phyloP scores from a whole-genome alignment of 305 asterid genomes.

The Rubia balearica region DNA sequence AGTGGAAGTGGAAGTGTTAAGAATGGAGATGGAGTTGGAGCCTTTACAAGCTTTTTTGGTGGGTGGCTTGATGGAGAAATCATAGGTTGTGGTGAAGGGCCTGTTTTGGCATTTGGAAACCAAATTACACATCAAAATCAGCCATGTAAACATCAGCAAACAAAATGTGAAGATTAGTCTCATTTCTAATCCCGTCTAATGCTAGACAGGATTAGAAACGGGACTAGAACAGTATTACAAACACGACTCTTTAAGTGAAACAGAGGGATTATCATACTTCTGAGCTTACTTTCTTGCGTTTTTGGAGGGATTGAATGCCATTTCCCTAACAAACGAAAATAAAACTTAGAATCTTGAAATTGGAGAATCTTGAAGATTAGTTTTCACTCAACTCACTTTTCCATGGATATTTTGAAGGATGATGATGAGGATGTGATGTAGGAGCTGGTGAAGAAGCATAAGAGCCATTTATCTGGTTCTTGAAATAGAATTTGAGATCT shows the following conservation, averaged over 20 bases:
- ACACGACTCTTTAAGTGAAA: neutral
- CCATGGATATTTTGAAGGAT: conserved; percentile 30
- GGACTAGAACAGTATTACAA: neutral
- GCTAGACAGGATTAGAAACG: neutral
- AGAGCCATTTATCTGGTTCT: conserved; percentile 19
- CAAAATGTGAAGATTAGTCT: neutral
- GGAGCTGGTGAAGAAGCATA: conserved; percentile 29
- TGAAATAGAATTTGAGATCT: conserved; percentile 20
- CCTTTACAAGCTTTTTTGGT: conserved; percentile 21
- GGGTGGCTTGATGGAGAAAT: conserved; percentile 46
- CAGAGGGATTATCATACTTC: conserved; percentile 25
- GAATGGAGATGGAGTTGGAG: conserved; percentile 47
- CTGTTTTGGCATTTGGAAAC: conserved; percentile 29
- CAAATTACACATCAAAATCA: conserved; percentile 20
- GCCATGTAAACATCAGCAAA: neutral
- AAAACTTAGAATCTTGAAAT: neutral
- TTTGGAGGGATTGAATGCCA: conserved; percentile 38
- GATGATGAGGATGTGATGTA: conserved; percentile 26
- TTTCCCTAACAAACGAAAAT: conserved; percentile 17
- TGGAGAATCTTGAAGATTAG: conserved; percentile 4
- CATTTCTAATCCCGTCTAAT: neutral
- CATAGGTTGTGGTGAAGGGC: conserved; percentile 36
- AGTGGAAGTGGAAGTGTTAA: conserved; percentile 70
- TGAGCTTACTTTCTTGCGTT: conserved; percentile 34
- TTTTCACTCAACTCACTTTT: conserved; percentile 36